Evolutionary conservation across 306 rosid genomes (phyloP).

Genomic region (Albizia julibrissin): DNA sequence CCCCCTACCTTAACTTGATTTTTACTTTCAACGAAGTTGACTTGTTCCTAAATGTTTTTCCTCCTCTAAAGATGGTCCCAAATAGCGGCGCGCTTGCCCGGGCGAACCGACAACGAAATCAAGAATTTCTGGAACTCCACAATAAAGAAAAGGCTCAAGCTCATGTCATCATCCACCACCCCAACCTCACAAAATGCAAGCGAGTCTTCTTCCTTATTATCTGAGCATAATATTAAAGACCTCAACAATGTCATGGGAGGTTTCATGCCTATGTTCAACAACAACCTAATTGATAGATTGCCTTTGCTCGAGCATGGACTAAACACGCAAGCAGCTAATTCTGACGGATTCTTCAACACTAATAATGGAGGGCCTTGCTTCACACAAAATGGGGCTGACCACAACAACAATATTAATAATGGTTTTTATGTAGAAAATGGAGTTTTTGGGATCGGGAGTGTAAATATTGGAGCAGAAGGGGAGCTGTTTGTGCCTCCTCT

Average conservation of each 20-base stretch:
- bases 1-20: not conserved
- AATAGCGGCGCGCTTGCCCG: conserved; percentile 90
- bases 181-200: conserved; percentile 60
- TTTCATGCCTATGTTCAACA: conserved; percentile 48
- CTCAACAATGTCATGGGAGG: conserved; percentile 32
- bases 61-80: conserved; percentile 84
- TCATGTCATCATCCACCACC: conserved; percentile 50
- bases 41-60: conserved; percentile 5
- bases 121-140: conserved; percentile 98
- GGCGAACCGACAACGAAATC: conserved; percentile 91
- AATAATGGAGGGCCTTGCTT: conserved; percentile 37
- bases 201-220: conserved; percentile 55
- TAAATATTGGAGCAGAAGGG: conserved; percentile 42
- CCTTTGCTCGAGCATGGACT: conserved; percentile 44
- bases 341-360: conserved; percentile 38
- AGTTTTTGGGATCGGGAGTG: conserved; percentile 44
- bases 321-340: conserved; percentile 33
- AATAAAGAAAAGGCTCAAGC: conserved; percentile 85
- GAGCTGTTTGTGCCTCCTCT: conserved; percentile 69
- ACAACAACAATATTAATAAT: not conserved
- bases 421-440: conserved; percentile 45
- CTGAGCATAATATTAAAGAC: conserved; percentile 40
- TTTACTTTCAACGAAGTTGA: conserved; percentile 15
- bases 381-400: conserved; percentile 32
- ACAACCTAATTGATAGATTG: conserved; percentile 52